Evolutionary conservation across 148 eudicot genomes (phyloP), one percentile per base, ranked within the genome.

Genomic region (Silene latifolia): DNA sequence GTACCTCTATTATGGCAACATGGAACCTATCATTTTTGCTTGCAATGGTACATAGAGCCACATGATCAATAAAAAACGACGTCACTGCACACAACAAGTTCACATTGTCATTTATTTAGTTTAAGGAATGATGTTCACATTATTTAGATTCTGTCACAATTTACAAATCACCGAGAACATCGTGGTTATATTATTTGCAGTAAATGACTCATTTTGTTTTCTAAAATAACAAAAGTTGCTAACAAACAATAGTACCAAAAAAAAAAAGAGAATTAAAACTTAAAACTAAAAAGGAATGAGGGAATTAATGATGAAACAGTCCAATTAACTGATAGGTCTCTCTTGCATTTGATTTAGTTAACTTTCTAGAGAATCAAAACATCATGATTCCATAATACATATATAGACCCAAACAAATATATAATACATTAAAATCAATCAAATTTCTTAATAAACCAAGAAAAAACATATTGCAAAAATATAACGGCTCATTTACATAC

Each of bases 1-100:
- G 69, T 87, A 90, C 97, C 97, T 90, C 95, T 63, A 92, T 86
- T 67, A 92, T 85, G 51, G 95, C 93, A 63, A 90, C 84, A 83
- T 92, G 92, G 83, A 83, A 92, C 78, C 76, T 73, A 74, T 83
- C 84, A 1, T 77, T 66, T 72, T 80, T 85, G 71, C 76, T 82
- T 42, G 85, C 86, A 78, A 88, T 76, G 19, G 91, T 88, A n/a
- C 83, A 59, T 66, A 87, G 59, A 59, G 97, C 97, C 73, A 88
- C 95, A 54, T 75, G 71, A 80, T 86, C 92, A 73, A 83, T 81
- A 74, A 69, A 80, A 81, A 88, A 88, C 21, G 76, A 63, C 68
- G 83, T 80, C 83, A 92, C 95, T 92, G 89, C 59, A 71, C 69
- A 81, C 42, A 76, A 64, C 47, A 75, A 69, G 46, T 51, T 42